A percentile compares a stretch with the other conserved stretches of the same genome.
phyloP scores from a whole-genome alignment of 1,139 yeast genomes.

The Debaryomycetaceae sp. region DNA sequence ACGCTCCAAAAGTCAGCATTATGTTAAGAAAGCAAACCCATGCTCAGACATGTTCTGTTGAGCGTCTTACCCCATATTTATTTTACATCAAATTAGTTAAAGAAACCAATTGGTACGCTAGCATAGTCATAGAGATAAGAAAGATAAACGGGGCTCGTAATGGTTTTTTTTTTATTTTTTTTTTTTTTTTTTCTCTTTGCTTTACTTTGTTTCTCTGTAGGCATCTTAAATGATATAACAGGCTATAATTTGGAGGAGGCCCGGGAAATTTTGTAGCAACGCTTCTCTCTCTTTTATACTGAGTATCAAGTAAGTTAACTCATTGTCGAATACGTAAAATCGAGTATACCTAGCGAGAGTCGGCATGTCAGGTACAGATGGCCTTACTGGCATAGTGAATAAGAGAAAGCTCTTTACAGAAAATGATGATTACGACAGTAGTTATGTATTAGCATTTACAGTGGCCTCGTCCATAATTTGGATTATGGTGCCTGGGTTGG shows the following conservation, averaged over 20 bases:
- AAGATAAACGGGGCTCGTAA: neutral
- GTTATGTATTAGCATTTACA: constrained; percentile 43
- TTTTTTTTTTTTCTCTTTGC: neutral
- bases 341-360: constrained; percentile 1
- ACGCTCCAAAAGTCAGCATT: no score
- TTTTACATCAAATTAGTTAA: neutral
- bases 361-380: neutral
- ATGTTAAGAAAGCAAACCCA: no score
- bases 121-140: neutral
- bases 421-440: constrained; percentile 40
- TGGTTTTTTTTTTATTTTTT: neutral
- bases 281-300: neutral
- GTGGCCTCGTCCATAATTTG: constrained; percentile 74
- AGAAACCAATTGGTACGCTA: neutral
- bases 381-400: constrained; percentile 10
- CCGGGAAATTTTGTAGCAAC: neutral
- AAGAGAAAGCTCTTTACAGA: constrained; percentile 36
- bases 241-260: neutral
- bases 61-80: constrained; percentile 1
- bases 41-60: no score
- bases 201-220: neutral
- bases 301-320: no score
- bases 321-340: no score
- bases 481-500: constrained; percentile 94
- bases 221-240: neutral